A percentile compares a stretch with the other conserved stretches of the same genome.
These are phyloP conservation scores for Cordyceps farinosa DNA, from an alignment of 2,329 filamentous ascomycete species.

Conservation along the genomic window DNA sequence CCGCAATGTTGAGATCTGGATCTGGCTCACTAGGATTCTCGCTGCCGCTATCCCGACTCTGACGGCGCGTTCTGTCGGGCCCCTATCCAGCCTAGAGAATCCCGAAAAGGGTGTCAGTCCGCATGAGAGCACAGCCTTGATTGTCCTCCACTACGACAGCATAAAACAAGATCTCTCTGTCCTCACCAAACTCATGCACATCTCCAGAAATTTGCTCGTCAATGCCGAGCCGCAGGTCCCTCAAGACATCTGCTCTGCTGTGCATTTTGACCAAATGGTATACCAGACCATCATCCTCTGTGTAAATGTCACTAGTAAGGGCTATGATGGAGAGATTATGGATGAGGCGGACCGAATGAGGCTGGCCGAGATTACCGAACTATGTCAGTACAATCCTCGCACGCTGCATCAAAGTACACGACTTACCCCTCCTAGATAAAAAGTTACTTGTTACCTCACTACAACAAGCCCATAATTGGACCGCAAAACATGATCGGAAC, in stretches of 20 bases:
- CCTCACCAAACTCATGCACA: conserved; percentile 65
- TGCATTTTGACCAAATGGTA: conserved; percentile 63
- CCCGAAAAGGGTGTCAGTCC: conserved; percentile 56
- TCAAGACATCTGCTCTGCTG: conserved; percentile 62
- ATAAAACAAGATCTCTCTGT: conserved; percentile 61
- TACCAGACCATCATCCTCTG: conserved; percentile 64
- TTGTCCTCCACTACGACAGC: conserved; percentile 58
- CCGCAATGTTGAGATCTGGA: conserved; percentile 62
- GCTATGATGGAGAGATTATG: conserved; percentile 60
- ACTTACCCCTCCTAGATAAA: conserved; percentile 47
- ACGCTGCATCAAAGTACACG: background rate
- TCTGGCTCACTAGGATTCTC: conserved; percentile 61
- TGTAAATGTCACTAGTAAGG: conserved; percentile 64
- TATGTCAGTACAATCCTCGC: conserved; percentile 46
- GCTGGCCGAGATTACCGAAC: conserved; percentile 60
- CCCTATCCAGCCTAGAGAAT: conserved; percentile 50
- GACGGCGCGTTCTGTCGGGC: conserved; percentile 56
- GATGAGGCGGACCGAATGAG: conserved; percentile 56
- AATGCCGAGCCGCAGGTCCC: conserved; percentile 62
- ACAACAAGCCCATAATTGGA: conserved; percentile 67
- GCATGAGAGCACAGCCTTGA: conserved; percentile 59
- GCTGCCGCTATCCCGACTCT: conserved; percentile 58
- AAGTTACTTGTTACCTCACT: conserved; percentile 63
- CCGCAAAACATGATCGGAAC: conserved; percentile 64
- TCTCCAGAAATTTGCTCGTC: conserved; percentile 61